These are phyloP conservation scores for Pulveroboletus sp. DNA, from an alignment of 768 basidiomycete species.

Conservation along the genomic window DNA sequence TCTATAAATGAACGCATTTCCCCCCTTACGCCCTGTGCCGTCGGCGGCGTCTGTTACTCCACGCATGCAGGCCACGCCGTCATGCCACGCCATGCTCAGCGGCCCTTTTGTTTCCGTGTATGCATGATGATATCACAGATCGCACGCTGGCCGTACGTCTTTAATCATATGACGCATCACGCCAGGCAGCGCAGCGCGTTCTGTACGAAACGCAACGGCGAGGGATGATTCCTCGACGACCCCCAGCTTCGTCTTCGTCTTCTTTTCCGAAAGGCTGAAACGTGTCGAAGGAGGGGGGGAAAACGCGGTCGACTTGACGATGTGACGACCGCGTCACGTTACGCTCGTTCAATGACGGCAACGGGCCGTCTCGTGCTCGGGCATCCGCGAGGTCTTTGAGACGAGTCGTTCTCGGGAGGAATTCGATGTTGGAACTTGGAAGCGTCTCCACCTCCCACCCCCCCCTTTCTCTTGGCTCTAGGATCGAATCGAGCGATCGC, in stretches of 20 bases:
- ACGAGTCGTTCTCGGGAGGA: too few species aligned
- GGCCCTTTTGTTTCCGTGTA: too few species aligned
- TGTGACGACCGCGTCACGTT: too few species aligned
- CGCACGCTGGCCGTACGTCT: background rate
- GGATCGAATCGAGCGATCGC: too few species aligned
- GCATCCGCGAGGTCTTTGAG: too few species aligned
- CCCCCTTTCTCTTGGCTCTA: too few species aligned
- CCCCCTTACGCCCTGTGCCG: background rate
- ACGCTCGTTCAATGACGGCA: too few species aligned
- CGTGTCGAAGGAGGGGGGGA: background rate
- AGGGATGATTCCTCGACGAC: background rate
- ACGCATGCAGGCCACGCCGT: background rate
- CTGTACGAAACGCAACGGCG: too few species aligned
- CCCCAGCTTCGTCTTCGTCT: background rate
- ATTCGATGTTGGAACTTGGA: too few species aligned
- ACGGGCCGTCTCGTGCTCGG: too few species aligned
- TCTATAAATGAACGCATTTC: background rate
- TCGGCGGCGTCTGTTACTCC: background rate
- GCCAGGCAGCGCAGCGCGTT: too few species aligned
- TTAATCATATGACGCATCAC: background rate
- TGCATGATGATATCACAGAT: background rate
- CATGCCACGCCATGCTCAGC: background rate
- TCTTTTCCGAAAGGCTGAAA: background rate
- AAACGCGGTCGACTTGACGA: background rate
- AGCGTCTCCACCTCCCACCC: too few species aligned